Base-by-base conservation (phyloP, 1,139 yeast species). In the Diutina catenulata region DNA sequence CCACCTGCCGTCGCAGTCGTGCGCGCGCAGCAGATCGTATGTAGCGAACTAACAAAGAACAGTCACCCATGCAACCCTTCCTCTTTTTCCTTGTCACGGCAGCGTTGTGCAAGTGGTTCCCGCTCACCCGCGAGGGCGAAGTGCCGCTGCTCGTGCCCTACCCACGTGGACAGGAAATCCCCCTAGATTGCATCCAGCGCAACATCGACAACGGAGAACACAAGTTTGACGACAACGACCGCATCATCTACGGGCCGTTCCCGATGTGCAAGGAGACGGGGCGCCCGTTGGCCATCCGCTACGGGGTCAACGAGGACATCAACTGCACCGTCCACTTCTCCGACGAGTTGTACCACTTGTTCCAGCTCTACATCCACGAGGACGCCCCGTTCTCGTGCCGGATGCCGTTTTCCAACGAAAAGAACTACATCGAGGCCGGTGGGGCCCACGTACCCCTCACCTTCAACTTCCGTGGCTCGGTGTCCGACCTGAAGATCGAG, bases 191-290 rank as follows among this genome's bases (percentile, higher is more conserved):
- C 53, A 80, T 76, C 43, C 58, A 71, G 37, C 62, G 93, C 49
- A 72, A 78, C 44, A 80, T 80, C 41, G 84, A 79, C 47, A 74
- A 67, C 44, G 93, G 93, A 40, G 91, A 81, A 52, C 91, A 81
- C 57, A 68, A 70, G 45, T 76, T 78, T 45, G 86, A 80, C 49
- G 65, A 63, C 5, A 62, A 73, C 36, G 69, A 70, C n/a, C 61
- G 73, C 42, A 75, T 81, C 41, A 52, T 78, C 11, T 79, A 76
- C 47, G 65, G 57, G 1, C 63, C 73, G 3, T 78, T 80, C 47
- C 81, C 86, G 1, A 57, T 49, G 9, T 81, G 93, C 56, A 61
- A 64, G 42, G 91, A 81, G 50, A 75, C 86, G 0, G 74, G 72
- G 3, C 59, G 65, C 44, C 80, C 86, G 1, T 62, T 80, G 36